Evolutionary conservation across 225 moss, liverwort and hornwort species (phyloP), one percentile per base, ranked within the genome.

Genomic region (Pseudoscleropodium purum): DNA sequence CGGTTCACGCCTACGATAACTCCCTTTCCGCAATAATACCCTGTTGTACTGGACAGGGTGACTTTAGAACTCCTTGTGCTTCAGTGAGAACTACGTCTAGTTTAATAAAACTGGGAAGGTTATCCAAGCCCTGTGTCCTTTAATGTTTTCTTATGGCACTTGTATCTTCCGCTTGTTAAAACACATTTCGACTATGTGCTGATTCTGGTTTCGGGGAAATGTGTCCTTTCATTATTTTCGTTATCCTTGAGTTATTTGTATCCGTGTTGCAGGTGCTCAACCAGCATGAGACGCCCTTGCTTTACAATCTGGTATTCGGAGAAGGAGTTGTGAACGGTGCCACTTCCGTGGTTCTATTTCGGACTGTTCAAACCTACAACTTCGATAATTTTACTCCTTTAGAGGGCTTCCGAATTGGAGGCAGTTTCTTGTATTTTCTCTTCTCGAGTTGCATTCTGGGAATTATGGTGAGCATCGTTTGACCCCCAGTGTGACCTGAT

Each of bases 251-350:
- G 21, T 66, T 66, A 7, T 86, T 18, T 78, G 82, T 87, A 45
- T 66, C 20, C 37, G 21, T 82, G 51, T 81, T 88, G 84, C 90
- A 95, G 94, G 97, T 99, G 84, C 96, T 99, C 62, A 97, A 93
- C 67, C 97, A 97, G 86, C 97, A 97, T 76, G 89, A 93, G 39
- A 97, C 97, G 19, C 99, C 99, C 61, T 88, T 99, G 77, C 95
- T 99, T 60, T 99, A 99, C 90, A 99, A 97, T 94, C 92, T 99
- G 73, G 97, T 97, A 12, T 99, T 99, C 65, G 97, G 99, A 87
- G 99, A 99, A 92, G 97, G 99, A 75, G 97, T 99, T 25, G 97
- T 99, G 82, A 99, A 99, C 51, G 97, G 97, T 91, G 99, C 97
- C 41, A 99, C 97, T 36, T 97, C 97, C 17, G 97, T 97, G 49